phyloP scores from a whole-genome alignment of 352 stramenopile species.

The Globisporangium paddicum region DNA sequence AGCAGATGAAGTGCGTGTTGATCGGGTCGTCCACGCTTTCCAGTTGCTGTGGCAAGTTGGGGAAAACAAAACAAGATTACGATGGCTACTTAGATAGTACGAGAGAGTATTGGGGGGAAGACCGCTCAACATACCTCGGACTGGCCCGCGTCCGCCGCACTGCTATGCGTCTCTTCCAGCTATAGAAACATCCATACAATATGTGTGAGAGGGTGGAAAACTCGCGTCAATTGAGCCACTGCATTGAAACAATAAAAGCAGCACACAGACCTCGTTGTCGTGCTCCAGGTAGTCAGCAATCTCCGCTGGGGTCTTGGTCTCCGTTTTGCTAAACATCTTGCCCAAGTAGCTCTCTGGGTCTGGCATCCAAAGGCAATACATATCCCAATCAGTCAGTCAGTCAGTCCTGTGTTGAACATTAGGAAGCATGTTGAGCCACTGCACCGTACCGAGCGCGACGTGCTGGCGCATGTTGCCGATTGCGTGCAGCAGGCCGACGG shows the following conservation, averaged over 20 bases:
- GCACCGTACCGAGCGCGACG: slow-evolving; percentile 50
- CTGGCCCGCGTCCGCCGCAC: slow-evolving; percentile 85
- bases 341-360: slow-evolving; percentile 62
- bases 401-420: too few species aligned
- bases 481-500: slow-evolving; percentile 93
- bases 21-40: slow-evolving; percentile 90
- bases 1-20: slow-evolving; percentile 96
- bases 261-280: slow-evolving; percentile 72
- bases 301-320: slow-evolving; percentile 64
- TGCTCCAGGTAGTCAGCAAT: slow-evolving; percentile 88
- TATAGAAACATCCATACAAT: too few species aligned
- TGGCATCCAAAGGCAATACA: slow-evolving; percentile 12
- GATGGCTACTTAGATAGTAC: too few species aligned
- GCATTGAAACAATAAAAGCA: too few species aligned
- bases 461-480: slow-evolving; percentile 88
- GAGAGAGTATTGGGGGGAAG: not conserved
- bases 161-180: slow-evolving; percentile 91
- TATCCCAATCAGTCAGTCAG: not conserved
- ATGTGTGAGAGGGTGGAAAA: too few species aligned
- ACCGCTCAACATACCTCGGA: slow-evolving; percentile 53
- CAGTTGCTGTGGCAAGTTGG: slow-evolving; percentile 51
- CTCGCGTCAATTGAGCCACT: too few species aligned
- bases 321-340: slow-evolving; percentile 84
- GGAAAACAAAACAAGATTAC: not conserved
- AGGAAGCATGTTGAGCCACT: not conserved